These are phyloP conservation scores for Nigrospora osmanthi DNA, from an alignment of 2,329 filamentous ascomycete species.

Conservation along the genomic window DNA sequence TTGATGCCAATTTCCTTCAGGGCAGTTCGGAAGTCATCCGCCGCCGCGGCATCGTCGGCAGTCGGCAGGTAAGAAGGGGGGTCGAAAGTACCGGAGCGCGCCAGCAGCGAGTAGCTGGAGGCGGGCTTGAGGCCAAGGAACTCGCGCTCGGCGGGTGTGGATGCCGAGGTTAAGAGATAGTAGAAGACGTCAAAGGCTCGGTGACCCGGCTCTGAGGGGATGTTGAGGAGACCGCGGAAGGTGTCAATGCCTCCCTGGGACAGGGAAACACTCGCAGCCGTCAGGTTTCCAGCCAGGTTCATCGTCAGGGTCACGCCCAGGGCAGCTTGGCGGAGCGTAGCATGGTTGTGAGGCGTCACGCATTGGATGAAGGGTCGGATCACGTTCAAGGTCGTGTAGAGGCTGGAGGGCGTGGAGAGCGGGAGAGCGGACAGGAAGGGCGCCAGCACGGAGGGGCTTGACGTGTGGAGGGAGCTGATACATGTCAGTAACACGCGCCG, in stretches of 20 bases:
- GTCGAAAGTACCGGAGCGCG: conserved; percentile 75
- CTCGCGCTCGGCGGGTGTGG: conserved; percentile 80
- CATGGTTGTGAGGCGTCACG: conserved; percentile 85
- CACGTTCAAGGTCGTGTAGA: conserved; percentile 73
- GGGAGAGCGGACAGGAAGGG: conserved; percentile 80
- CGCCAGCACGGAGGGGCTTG: conserved; percentile 73
- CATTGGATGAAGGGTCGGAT: conserved; percentile 81
- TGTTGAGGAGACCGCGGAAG: conserved; percentile 66
- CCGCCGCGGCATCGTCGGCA: conserved; percentile 84
- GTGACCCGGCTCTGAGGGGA: conserved; percentile 73
- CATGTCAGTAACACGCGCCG: conserved; percentile 10
- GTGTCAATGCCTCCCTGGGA: conserved; percentile 88
- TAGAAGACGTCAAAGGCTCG: conserved; percentile 98
- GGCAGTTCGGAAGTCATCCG: conserved; percentile 83
- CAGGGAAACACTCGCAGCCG: conserved; percentile 66
- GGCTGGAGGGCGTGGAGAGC: conserved; percentile 63
- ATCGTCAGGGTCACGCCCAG: conserved; percentile 77
- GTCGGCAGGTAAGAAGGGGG: conserved; percentile 86
- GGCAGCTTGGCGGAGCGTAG: conserved; percentile 69
- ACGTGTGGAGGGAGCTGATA: conserved; percentile 74
- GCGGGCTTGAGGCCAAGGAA: conserved; percentile 74
- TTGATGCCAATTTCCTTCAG: conserved; percentile 93
- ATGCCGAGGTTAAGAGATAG: conserved; percentile 87
- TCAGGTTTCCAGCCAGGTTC: conserved; percentile 71
- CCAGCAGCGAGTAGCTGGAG: conserved; percentile 69